These are phyloP conservation scores for Colletotrichum tropicale DNA, from an alignment of 2,329 filamentous ascomycete genomes.

Conservation along the genomic window DNA sequence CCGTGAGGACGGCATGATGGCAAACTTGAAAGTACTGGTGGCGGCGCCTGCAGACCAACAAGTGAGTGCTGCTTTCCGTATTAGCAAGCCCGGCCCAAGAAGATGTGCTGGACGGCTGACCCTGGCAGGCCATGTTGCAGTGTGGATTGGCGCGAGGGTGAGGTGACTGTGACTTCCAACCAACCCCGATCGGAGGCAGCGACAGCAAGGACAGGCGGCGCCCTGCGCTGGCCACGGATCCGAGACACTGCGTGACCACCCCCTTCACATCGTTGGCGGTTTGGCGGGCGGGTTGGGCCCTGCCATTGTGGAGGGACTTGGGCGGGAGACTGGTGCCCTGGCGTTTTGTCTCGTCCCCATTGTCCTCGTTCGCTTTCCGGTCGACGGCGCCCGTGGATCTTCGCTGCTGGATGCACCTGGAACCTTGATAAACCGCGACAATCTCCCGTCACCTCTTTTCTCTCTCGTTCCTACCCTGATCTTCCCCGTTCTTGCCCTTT, in stretches of 20 bases:
- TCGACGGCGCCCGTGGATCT: not conserved
- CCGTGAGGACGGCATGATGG: not conserved
- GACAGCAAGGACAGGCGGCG: slow-evolving; percentile 8
- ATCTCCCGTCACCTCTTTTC: not conserved
- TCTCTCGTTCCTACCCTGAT: not conserved
- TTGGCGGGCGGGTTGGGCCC: not conserved
- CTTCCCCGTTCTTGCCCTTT: not conserved
- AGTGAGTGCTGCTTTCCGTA: not conserved
- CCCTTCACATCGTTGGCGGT: not conserved
- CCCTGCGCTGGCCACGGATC: slow-evolving; percentile 18
- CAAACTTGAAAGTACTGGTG: not conserved
- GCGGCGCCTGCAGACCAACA: not conserved
- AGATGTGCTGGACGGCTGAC: slow-evolving; percentile 18
- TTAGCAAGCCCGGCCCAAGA: not conserved
- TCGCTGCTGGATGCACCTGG: not conserved
- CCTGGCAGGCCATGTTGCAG: not conserved
- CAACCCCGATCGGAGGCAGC: not conserved
- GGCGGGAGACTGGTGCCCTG: not conserved
- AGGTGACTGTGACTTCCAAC: not conserved
- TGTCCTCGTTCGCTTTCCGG: not conserved
- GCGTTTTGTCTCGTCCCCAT: not conserved
- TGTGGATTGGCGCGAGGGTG: not conserved
- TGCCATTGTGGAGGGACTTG: not conserved
- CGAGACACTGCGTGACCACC: slow-evolving; percentile 21
- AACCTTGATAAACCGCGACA: slow-evolving; percentile 18